Evolutionary conservation across 139 green algal genomes (phyloP).

Genomic region (Chlamydomonas sphaeroides): DNA sequence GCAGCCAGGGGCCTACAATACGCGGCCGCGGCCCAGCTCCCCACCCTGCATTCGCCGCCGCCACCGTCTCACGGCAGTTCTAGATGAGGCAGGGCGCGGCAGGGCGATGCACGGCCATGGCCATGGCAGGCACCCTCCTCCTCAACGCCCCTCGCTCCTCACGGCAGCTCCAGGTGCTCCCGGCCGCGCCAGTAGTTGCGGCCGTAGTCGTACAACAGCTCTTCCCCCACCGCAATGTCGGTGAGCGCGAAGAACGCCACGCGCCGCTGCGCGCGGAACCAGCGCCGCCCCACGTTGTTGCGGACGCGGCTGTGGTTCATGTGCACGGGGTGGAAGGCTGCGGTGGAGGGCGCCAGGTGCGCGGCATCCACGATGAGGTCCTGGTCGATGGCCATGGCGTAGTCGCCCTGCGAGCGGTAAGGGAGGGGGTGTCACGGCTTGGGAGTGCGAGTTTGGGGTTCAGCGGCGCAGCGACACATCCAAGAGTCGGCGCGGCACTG

Average conservation of each 20-base stretch:
- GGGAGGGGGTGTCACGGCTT: too few species aligned
- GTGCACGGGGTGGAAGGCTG: constrained; percentile 66
- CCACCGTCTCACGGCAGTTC: too few species aligned
- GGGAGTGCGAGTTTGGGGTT: too few species aligned
- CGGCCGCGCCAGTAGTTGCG: constrained; percentile 61
- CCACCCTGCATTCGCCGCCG: too few species aligned
- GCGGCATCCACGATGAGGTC: constrained; percentile 63
- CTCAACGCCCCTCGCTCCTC: too few species aligned
- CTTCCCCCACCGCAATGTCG: constrained; percentile 58
- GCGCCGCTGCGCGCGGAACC: constrained; percentile 14
- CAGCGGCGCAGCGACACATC: too few species aligned
- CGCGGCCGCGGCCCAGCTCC: too few species aligned
- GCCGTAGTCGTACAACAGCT: constrained; percentile 69
- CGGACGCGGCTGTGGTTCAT: constrained; percentile 64
- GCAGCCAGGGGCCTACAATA: too few species aligned
- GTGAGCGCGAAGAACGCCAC: constrained; percentile 58
- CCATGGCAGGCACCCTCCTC: too few species aligned
- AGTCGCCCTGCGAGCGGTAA: constrained; percentile 44
- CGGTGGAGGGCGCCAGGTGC: constrained; percentile 32
- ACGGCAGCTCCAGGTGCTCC: constrained; percentile 59
- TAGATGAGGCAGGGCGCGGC: too few species aligned
- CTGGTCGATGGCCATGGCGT: constrained; percentile 50
- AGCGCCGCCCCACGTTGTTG: constrained; percentile 63
- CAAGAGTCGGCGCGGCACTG: too few species aligned
- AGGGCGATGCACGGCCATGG: too few species aligned